Base-by-base conservation (phyloP, 768 basidiomycete species). In the Amanita brunnescens region DNA sequence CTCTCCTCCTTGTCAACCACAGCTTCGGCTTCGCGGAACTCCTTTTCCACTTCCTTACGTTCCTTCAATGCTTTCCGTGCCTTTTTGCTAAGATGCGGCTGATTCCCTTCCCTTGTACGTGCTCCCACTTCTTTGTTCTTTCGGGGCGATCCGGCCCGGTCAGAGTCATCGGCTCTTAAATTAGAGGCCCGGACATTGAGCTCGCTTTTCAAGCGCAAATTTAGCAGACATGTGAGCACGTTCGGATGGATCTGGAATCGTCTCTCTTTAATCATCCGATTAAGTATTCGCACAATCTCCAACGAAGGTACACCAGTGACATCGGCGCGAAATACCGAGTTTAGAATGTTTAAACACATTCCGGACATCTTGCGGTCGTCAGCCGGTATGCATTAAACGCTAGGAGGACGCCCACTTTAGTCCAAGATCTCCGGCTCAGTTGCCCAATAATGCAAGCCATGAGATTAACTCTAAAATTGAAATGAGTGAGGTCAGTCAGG, bases 241-340 rank as follows among this genome's bases (percentile, higher is more conserved):
- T 89, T 83, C 7, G 95, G 91, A 61, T 94, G 87, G 37, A 98
- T 83, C 56, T 85, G 83, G 70, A 89, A 99, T 56, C 81, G 80
- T 29, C 84, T 83, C 62, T 96, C 95, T 65, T 95, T 97, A 64
- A 96, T 80, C 89, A 97, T 97, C 54, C 93, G 82, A 58, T 96
- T 93, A 55, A 99, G 67, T 34, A 97, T 72, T 40, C 93, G 87
- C 37, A 98, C 90, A 52, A 85, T 71, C 64, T 96, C 91, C 52
- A 97, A 77, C 3, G 96, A 96, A 43, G 87, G 74, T 8, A 70
- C 68, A 14, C 93, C 92, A 9, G 87, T 86, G 16, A 78, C 68
- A 71, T 98, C 96, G 55, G 79, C 78, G 45, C 80, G 79, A 68
- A 98, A 91, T 37, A 97, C 85, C 43, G 75, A 72, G 61, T 89